These are phyloP conservation scores for Chondrus crispus DNA, from an alignment of 23 red algal species.

Conservation along the genomic window DNA sequence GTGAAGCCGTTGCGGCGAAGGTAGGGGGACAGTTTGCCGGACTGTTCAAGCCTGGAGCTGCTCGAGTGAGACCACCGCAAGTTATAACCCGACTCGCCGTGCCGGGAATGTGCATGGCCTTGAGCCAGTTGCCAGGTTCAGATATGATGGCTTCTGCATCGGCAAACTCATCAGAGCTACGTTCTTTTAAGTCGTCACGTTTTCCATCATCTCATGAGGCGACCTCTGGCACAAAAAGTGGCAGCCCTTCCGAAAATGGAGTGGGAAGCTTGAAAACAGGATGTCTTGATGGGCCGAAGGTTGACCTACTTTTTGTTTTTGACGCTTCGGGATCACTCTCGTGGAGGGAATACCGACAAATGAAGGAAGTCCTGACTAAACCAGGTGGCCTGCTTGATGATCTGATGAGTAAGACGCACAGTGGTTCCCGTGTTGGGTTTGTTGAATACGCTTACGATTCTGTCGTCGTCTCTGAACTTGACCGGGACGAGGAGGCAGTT, in stretches of 20 bases:
- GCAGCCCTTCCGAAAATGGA: background rate
- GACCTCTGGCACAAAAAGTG: background rate
- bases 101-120: slow-evolving; percentile 48
- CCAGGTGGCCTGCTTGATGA: slow-evolving; percentile 50
- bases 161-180: slow-evolving; percentile 12
- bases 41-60: slow-evolving; percentile 31
- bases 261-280: background rate
- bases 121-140: slow-evolving; percentile 44
- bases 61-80: slow-evolving; percentile 49
- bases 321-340: slow-evolving; percentile 54
- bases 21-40: slow-evolving; percentile 63
- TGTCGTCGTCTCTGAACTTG: slow-evolving; percentile 53
- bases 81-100: slow-evolving; percentile 60
- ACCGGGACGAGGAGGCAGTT: slow-evolving; percentile 39
- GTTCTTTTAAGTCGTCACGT: background rate
- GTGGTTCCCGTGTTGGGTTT: slow-evolving; percentile 55
- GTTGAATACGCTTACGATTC: slow-evolving; percentile 66
- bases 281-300: background rate
- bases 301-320: slow-evolving; percentile 59
- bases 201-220: background rate
- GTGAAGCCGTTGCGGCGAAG: slow-evolving; percentile 38
- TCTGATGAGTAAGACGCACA: slow-evolving; percentile 5
- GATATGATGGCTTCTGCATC: slow-evolving; percentile 5
- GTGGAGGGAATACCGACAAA: slow-evolving; percentile 42
- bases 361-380: slow-evolving; percentile 44